A percentile compares a stretch with the other conserved stretches of the same genome.
These are phyloP conservation scores for Cochlearia excelsa DNA, from an alignment of 345 rosid genomes.

Conservation along the genomic window DNA sequence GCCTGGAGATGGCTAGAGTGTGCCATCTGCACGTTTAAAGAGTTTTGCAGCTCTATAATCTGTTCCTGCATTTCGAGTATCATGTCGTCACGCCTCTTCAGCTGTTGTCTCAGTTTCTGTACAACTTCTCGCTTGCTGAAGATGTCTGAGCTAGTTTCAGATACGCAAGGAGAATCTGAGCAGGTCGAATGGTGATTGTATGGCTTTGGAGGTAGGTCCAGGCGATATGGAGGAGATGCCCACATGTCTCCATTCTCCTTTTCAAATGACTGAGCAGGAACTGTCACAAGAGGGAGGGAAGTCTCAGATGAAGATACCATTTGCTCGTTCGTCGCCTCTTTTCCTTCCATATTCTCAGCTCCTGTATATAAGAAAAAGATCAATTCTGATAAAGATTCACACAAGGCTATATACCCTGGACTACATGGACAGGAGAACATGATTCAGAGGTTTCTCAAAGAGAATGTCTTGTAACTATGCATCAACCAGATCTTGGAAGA, in stretches of 20 bases:
- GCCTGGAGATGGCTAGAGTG: not conserved
- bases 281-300: not conserved
- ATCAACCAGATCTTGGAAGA: not conserved
- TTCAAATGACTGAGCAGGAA: not conserved
- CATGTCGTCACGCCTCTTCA: not conserved
- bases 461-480: too few relatives aligned
- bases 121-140: not conserved
- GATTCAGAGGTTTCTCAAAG: too few relatives aligned
- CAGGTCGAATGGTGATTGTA: not conserved
- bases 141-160: not conserved
- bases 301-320: not conserved
- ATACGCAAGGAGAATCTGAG: not conserved
- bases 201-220: not conserved
- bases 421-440: too few relatives aligned
- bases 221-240: not conserved
- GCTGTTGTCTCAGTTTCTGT: not conserved
- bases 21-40: not conserved
- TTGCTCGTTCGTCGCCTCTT: not conserved
- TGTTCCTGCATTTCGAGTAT: not conserved
- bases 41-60: not conserved
- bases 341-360: not conserved
- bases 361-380: not conserved
- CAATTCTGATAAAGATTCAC: not conserved
- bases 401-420: not conserved
- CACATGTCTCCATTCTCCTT: not conserved